phyloP scores from a whole-genome alignment of 2,329 filamentous ascomycete genomes.

The Pseudogymnoascus sp. region DNA sequence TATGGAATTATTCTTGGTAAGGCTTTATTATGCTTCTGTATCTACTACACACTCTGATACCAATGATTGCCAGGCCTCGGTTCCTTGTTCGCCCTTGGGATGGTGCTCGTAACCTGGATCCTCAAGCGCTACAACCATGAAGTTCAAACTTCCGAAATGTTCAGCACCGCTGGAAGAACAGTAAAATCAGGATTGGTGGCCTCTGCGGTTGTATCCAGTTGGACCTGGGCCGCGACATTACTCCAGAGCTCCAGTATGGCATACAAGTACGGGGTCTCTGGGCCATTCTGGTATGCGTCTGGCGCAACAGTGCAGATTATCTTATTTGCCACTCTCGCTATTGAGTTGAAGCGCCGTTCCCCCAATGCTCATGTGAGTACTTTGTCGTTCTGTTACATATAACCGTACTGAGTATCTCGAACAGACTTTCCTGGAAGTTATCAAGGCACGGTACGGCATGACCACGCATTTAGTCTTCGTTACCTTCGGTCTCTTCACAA shows the following conservation, averaged over 20 bases:
- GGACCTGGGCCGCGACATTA: slow-evolving; percentile 85
- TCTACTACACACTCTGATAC: background rate
- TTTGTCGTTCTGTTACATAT: background rate
- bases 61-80: slow-evolving; percentile 33
- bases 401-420: background rate
- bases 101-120: slow-evolving; percentile 41
- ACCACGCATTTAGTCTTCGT: slow-evolving; percentile 70
- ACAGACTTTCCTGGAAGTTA: slow-evolving; percentile 66
- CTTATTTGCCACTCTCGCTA: slow-evolving; percentile 81
- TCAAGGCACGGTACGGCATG: slow-evolving; percentile 69
- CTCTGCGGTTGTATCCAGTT: slow-evolving; percentile 82
- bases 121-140: slow-evolving; percentile 56
- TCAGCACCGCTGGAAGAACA: slow-evolving; percentile 77
- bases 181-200: slow-evolving; percentile 85
- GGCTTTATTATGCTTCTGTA: slow-evolving; percentile 20
- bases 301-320: slow-evolving; percentile 82
- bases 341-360: slow-evolving; percentile 77
- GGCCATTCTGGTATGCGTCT: slow-evolving; percentile 57
- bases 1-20: slow-evolving; percentile 52
- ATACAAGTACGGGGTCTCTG: slow-evolving; percentile 65
- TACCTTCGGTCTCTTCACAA: slow-evolving; percentile 72
- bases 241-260: slow-evolving; percentile 74
- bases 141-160: slow-evolving; percentile 85
- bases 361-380: slow-evolving; percentile 63
- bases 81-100: slow-evolving; percentile 53